These are phyloP conservation scores for Aspergillus costaricaensis DNA, from an alignment of 2,329 filamentous ascomycete genomes.

Conservation along the genomic window DNA sequence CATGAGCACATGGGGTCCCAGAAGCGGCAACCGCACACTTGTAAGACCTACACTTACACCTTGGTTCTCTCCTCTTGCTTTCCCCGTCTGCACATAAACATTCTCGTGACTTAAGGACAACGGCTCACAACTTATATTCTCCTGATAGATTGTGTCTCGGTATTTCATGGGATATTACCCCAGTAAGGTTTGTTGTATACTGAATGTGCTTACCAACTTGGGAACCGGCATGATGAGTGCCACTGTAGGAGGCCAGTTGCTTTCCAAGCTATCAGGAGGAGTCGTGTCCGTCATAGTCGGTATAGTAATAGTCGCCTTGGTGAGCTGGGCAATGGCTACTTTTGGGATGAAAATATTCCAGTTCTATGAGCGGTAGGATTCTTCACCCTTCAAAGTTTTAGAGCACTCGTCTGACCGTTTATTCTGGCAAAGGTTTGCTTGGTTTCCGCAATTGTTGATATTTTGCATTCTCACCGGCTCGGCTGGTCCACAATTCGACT, in stretches of 20 bases:
- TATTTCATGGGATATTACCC: conserved; percentile 50
- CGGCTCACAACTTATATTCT: conserved; percentile 13
- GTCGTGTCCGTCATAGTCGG: conserved; percentile 43
- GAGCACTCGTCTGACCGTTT: not conserved
- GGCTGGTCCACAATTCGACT: conserved; percentile 39
- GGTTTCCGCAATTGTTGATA: conserved; percentile 46
- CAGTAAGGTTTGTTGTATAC: conserved; percentile 41
- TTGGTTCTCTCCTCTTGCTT: not conserved
- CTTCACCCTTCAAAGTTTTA: not conserved
- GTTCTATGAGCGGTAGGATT: conserved; percentile 44
- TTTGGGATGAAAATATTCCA: conserved; percentile 48
- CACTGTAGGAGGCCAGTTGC: conserved; percentile 48
- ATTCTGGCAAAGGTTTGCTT: conserved; percentile 33
- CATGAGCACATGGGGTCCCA: conserved; percentile 46
- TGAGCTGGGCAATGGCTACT: conserved; percentile 38
- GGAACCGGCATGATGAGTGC: conserved; percentile 48
- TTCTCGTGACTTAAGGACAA: not conserved
- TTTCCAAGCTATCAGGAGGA: conserved; percentile 44
- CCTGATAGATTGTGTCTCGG: conserved; percentile 40
- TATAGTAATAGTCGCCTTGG: conserved; percentile 40
- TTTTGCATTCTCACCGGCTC: conserved; percentile 45
- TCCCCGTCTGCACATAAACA: not conserved
- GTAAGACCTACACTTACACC: conserved; percentile 24
- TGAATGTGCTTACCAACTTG: conserved; percentile 47
- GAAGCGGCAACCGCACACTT: conserved; percentile 47